Base-by-base conservation (phyloP, 768 basidiomycete genomes). In the Sistotremastrum niveocremeum region DNA sequence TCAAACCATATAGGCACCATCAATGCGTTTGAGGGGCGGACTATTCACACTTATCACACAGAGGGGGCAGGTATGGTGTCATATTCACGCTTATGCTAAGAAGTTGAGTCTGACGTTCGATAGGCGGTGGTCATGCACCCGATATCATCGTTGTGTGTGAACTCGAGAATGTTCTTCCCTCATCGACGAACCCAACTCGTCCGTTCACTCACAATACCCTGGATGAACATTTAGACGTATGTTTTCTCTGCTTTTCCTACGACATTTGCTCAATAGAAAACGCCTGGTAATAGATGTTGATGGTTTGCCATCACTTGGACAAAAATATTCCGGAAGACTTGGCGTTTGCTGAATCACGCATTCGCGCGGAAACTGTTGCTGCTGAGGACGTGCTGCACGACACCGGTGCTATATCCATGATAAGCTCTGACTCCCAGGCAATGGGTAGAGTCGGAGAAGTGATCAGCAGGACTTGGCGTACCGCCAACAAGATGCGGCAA, bases 241-340 rank as follows among this genome's bases (percentile, higher is more conserved):
- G 83, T 58, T 4, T 37, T 35, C 11, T 20, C 38, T 6, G 39
- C 10, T 10, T 36, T 40, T 34, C 33, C 20, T 38, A 35, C 48
- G 5, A 46, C 35, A 9, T n/a, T 44, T 52, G 37, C 47, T 34
- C 38, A 42, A 9, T 9, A 48, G 37, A 36, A 42, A 39, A 7
- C 33, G 36, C 37, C 6, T 6, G 30, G 1, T 4, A 9, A 3
- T 54, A 95, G 93, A 99, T 98, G 95, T 71, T 98, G 28, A 97
- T 98, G 90, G 91, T 97, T n/a, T 95, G 91, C 61, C 94, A 99
- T 60, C 94, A 99, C 62, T 76, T 99, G 46, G 89, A 95, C 65
- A 77, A 70, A 53, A 74, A 71, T n/a, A 89, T 94, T 52, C 76
- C 84, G 1, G 95, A 99, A 65, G 95, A 99, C 54, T 71, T 97